Evolutionary conservation across 768 basidiomycete species (phyloP), one percentile per base, ranked within the genome.

Genomic region (Pulveroboletus sp.): DNA sequence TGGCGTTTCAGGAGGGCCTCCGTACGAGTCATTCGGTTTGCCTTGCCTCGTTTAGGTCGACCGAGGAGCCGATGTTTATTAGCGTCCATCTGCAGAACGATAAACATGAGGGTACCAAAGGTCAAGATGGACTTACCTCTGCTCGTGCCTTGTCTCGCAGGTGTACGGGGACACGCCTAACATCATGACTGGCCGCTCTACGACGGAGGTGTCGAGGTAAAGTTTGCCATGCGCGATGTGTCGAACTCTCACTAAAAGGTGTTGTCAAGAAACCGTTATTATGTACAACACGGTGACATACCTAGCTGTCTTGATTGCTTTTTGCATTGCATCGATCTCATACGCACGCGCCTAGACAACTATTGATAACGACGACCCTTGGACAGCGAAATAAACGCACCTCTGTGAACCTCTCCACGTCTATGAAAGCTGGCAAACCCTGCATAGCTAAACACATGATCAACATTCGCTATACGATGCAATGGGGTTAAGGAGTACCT

Each of bases 111-210:
- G 21, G 31, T 28, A 18, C 28, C 14, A 28, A 24, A 8, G 6
- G n/a, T 39, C 21, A 35, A 7, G 17, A 38, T 17, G 21, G 28
- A 60, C 71, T 49, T 59, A 92, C 94, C 78, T 98, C 95, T 27
- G 82, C 76, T 17, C 76, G 76, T 4, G 95, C 94, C 64, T 87
- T 89, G 40, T 81, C 82, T 47, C 94, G 78, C 28, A 98, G 73
- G 15, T 88, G 78, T n/a, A 79, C 65, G 2, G 95, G 95, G 28
- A 99, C 90, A 10, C 94, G 82, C 5, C 92, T 84, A 21, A 93
- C 84, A 67, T 97, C 88, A 67, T 98, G 95, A 61, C 91, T 93
- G 3, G 96, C 95, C 10, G 95, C 95, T 61, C 95, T 77, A 39
- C 95, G 78, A 27, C 96, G 81, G 21, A 99, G 76, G 68, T 93